Evolutionary conservation across 2,329 filamentous ascomycete genomes (phyloP).

Genomic region (Gliomastix tumulicola): DNA sequence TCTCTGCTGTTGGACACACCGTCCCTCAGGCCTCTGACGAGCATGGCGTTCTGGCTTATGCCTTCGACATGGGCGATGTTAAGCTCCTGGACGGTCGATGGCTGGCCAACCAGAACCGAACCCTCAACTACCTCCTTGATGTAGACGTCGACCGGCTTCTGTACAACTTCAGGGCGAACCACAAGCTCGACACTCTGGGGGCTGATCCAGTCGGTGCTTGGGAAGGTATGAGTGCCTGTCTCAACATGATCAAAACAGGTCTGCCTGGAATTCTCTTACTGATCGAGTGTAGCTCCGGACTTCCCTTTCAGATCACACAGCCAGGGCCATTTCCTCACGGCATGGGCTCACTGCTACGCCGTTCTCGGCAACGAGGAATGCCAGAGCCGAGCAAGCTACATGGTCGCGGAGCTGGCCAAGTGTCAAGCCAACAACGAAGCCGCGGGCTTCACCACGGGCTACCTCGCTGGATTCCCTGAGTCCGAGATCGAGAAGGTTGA

Average conservation of each 20-base stretch:
- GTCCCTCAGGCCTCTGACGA: neutral
- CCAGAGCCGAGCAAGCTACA: slow-evolving; percentile 33
- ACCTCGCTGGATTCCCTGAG: slow-evolving; percentile 44
- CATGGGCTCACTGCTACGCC: slow-evolving; percentile 42
- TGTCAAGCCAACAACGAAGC: slow-evolving; percentile 42
- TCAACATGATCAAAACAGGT: too few relatives aligned
- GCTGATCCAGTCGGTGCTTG: slow-evolving; percentile 40
- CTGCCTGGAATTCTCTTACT: too few relatives aligned
- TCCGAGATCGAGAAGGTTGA: slow-evolving; percentile 39
- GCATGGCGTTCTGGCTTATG: neutral
- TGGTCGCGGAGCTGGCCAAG: slow-evolving; percentile 38
- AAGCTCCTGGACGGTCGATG: slow-evolving; percentile 3
- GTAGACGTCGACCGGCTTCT: slow-evolving; percentile 37
- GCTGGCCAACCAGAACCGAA: slow-evolving; percentile 28
- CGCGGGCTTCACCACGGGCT: slow-evolving; percentile 34
- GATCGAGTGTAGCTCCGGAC: too few relatives aligned
- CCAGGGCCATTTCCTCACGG: slow-evolving; percentile 43
- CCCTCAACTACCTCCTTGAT: slow-evolving; percentile 35
- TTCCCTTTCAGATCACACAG: slow-evolving; percentile 45
- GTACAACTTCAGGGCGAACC: slow-evolving; percentile 39
- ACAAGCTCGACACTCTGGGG: slow-evolving; percentile 36
- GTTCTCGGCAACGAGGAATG: slow-evolving; percentile 32
- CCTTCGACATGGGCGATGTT: slow-evolving; percentile 5
- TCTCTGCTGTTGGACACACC: too few relatives aligned
- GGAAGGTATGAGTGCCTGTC: too few relatives aligned